phyloP scores from a whole-genome alignment of 257 asterid species.

The Solanum acaule region DNA sequence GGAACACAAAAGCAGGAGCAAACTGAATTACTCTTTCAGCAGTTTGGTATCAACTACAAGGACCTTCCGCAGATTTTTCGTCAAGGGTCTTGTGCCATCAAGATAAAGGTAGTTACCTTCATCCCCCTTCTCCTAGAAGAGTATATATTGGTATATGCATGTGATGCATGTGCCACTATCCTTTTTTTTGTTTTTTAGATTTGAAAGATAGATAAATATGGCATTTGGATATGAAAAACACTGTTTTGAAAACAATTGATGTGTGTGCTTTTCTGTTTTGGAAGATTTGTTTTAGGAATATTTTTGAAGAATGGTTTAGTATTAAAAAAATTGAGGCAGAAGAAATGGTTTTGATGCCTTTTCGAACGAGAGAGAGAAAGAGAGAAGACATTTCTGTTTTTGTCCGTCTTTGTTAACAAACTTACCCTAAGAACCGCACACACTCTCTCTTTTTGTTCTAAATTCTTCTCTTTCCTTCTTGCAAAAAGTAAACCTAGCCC shows the following conservation, averaged over 20 bases:
- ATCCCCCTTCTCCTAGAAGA: not conserved
- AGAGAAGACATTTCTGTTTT: not conserved
- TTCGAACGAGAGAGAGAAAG: not conserved
- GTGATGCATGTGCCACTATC: not conserved
- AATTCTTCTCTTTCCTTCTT: not conserved
- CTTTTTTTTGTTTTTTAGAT: not conserved
- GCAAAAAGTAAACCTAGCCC: not conserved
- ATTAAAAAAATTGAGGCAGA: not conserved
- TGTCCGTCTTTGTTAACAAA: not conserved
- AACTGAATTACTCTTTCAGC: constrained; percentile 68
- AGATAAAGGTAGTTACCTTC: constrained; percentile 44
- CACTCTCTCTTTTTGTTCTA: not conserved
- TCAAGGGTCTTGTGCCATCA: constrained; percentile 79
- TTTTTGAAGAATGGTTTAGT: not conserved
- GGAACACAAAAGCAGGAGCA: constrained; percentile 61
- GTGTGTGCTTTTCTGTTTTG: not conserved
- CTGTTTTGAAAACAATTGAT: not conserved
- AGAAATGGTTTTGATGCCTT: not conserved
- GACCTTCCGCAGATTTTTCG: constrained; percentile 66
- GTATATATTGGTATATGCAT: not conserved
- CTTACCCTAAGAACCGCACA: not conserved
- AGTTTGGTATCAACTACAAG: constrained; percentile 67
- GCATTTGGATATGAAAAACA: not conserved
- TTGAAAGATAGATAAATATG: not conserved
- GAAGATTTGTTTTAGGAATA: not conserved